Evolutionary conservation across 352 stramenopile species (phyloP).

Genomic region (Lagenidium sp.): DNA sequence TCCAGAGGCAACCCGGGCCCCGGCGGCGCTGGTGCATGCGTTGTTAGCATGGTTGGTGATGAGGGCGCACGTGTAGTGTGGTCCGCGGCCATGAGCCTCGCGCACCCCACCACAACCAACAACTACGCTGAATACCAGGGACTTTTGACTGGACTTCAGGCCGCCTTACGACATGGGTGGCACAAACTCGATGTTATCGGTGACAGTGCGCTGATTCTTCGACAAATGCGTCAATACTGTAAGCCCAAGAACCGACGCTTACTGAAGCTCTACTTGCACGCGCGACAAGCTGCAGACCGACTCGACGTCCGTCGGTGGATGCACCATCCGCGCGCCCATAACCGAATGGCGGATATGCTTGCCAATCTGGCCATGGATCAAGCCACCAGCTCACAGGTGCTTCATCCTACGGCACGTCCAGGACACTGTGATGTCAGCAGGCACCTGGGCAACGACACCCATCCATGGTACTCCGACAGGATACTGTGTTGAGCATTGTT

Average conservation of each 20-base stretch:
- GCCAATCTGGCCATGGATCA: not conserved
- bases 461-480: too few relatives aligned
- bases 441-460: too few relatives aligned
- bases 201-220: constrained; percentile 4
- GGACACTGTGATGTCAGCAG: too few relatives aligned
- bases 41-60: not conserved
- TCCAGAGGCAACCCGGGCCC: constrained; percentile 4
- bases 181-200: not conserved
- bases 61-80: not conserved
- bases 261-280: too few relatives aligned
- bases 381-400: not conserved
- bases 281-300: too few relatives aligned
- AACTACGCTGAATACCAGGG: constrained; percentile 4
- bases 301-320: too few relatives aligned
- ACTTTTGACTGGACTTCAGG: not conserved
- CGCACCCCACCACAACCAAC: not conserved
- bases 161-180: not conserved
- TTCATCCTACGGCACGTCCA: not conserved
- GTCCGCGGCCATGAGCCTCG: not conserved
- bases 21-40: not conserved
- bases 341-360: not conserved
- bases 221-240: too few relatives aligned
- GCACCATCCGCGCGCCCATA: too few relatives aligned
- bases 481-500: too few relatives aligned
- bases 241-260: too few relatives aligned